Percentiles rank a stretch among this genome's conserved stretches.
Conservation (phyloP, 1,284 basidiomycete genomes). For the Sanguinoderma infundibulare region DNA sequence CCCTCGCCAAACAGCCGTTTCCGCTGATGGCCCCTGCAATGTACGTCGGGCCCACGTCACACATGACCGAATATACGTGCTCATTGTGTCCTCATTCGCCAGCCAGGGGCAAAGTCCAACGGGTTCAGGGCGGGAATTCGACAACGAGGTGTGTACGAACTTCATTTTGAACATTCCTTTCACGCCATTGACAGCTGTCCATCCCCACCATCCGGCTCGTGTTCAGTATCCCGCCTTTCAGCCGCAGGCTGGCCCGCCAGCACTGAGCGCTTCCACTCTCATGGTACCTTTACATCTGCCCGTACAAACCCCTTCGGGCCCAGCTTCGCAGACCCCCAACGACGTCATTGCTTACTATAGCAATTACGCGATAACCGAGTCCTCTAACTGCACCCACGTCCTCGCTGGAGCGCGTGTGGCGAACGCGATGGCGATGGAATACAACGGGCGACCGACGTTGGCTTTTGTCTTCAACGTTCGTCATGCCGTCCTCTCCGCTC, state of each 20-base stretch:
- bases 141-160: background rate
- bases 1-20: background rate
- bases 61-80: background rate
- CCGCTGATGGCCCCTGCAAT: background rate
- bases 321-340: constrained; percentile 6
- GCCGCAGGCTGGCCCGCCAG: background rate
- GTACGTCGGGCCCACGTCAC: background rate
- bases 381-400: constrained; percentile 54
- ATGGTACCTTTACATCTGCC: background rate
- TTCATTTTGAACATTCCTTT: background rate
- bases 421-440: constrained; percentile 61
- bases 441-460: constrained; percentile 58
- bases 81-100: background rate
- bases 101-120: background rate
- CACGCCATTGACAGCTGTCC: background rate
- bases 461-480: constrained; percentile 75
- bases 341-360: constrained; percentile 46
- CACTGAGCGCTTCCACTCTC: background rate
- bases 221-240: background rate
- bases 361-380: constrained; percentile 48
- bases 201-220: background rate
- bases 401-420: constrained; percentile 71
- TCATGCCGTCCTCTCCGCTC: constrained; percentile 14
- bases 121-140: background rate
- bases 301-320: background rate